Percentiles rank a stretch among this genome's conserved stretches.
These are phyloP conservation scores for Neofusicoccum sp. DNA, from an alignment of 2,329 filamentous ascomycete genomes.

Conservation along the genomic window DNA sequence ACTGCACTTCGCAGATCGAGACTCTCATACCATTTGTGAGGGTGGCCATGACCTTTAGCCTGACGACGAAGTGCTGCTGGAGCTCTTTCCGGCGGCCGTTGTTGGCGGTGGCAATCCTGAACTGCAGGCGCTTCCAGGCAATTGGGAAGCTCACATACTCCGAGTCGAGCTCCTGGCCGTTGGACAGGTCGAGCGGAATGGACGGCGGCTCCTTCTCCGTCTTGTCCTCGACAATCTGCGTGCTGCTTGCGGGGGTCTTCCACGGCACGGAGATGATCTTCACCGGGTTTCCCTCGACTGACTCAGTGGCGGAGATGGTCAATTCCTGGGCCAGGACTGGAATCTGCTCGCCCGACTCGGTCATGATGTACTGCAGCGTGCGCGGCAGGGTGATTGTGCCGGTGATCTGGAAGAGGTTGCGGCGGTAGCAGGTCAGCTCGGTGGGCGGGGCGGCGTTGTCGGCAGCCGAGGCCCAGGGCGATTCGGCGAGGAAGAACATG, in stretches of 20 bases:
- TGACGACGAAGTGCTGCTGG: conserved; percentile 92
- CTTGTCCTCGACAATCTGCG: conserved; percentile 66
- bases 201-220: conserved; percentile 84
- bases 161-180: conserved; percentile 70
- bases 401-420: conserved; percentile 95
- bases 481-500: conserved; percentile 87
- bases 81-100: conserved; percentile 93
- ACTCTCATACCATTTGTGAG: conserved; percentile 82
- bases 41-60: conserved; percentile 82
- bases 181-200: conserved; percentile 70
- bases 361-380: conserved; percentile 76
- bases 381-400: conserved; percentile 82
- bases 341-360: conserved; percentile 81
- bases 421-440: conserved; percentile 92
- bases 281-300: conserved; percentile 87
- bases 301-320: conserved; percentile 89
- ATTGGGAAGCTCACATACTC: conserved; percentile 91
- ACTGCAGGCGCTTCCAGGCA: conserved; percentile 91
- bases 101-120: conserved; percentile 93
- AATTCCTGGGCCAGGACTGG: conserved; percentile 83
- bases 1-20: conserved; percentile 79
- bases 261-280: conserved; percentile 96
- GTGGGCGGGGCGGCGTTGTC: conserved; percentile 62
- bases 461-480: conserved; percentile 65
- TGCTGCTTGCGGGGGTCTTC: conserved; percentile 89